Base-by-base conservation (phyloP, 805 yeast species). In the Kurtzmaniella cleridarum region DNA sequence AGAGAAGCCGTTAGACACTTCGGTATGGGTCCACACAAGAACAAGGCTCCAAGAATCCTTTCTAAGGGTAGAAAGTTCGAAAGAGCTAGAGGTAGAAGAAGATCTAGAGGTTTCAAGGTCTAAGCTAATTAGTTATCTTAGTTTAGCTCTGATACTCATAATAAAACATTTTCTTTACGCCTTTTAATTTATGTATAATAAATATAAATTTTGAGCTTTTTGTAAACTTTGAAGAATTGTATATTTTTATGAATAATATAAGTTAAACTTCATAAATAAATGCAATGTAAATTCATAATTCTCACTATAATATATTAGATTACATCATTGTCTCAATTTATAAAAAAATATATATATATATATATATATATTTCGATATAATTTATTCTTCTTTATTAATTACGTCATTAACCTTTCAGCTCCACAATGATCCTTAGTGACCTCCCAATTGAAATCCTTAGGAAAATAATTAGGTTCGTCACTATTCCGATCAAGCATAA, bases 1-100 rank as follows among this genome's bases (percentile, higher is more conserved):
- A 88, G 99, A 81, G 97, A 93, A 80, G 97, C 98, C 64, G 98
- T 88, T 64, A 88, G 97, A 81, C 98, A 93, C 85, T 93, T 93
- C 71, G 99, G 99, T 74, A 70, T 91, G 74, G 99, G 99, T 79
- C 99, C 99, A 68, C 98, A 93, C 95, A 88, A 88, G 83, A 76
- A 80, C 78, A 93, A 93, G 88, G 98, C 98, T 66, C 99, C 99
- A 77, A 89, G 95, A 80, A 83, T 93, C 74, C 64, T 75, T 66
- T 91, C 98, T 51, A 89, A 79, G 73, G 99, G 99, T 74, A 93
- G 98, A 84, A 93, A 93, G 80, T 93, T 93, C 84, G 98, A 93
- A 84, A 89, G 93, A 78, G 99, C 97, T 66, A 93, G 99, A 87
- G 99, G 99, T 84, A 95, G 84, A 76, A 83, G 99, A 80, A 84